Evolutionary conservation across 805 yeast genomes (phyloP).

Genomic region (Cyberlindnera misumaiensis): DNA sequence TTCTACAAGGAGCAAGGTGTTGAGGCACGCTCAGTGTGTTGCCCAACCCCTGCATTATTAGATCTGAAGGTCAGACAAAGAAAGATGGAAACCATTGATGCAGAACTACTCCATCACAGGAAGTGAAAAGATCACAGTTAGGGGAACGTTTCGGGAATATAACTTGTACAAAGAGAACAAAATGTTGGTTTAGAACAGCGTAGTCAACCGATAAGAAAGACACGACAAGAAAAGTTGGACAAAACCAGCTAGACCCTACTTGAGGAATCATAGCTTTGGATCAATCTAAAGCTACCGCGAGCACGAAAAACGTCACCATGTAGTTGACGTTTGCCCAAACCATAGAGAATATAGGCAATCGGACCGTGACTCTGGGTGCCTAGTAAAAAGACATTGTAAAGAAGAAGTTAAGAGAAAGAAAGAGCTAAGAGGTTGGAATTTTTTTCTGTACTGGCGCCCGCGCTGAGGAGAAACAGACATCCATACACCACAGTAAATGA

Average conservation of each 20-base stretch:
- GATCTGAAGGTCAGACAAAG: conserved; percentile 62
- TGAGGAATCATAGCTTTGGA: conserved; percentile 4
- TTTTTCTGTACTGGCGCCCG: too few species aligned
- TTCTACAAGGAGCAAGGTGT: conserved; percentile 58
- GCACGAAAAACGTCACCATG: conserved; percentile 52
- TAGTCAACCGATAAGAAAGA: conserved; percentile 37
- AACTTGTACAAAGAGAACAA: conserved; percentile 1
- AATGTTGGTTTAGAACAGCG: conserved; percentile 76
- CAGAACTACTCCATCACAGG: conserved; percentile 32
- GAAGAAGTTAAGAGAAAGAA: conserved; percentile 12
- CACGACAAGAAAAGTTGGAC: conserved; percentile 46
- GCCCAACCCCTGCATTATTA: conserved; percentile 65
- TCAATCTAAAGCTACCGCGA: conserved; percentile 86
- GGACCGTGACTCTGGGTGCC: conserved; percentile 73
- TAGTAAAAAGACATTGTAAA: conserved; percentile 30
- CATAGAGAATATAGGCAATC: conserved; percentile 24
- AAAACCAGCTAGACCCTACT: conserved; percentile 24
- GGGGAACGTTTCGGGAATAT: too few species aligned
- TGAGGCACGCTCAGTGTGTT: conserved; percentile 61
- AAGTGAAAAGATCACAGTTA: conserved; percentile 2
- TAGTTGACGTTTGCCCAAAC: conserved; percentile 22
- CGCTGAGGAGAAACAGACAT: too few species aligned
- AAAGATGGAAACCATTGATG: conserved; percentile 49
- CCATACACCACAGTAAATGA: too few species aligned
- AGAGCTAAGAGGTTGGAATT: conserved; percentile 1